A percentile compares a stretch with the other conserved stretches of the same genome.
These are phyloP conservation scores for Podospora tetraspora DNA, from an alignment of 495 filamentous ascomycete genomes.

Conservation along the genomic window DNA sequence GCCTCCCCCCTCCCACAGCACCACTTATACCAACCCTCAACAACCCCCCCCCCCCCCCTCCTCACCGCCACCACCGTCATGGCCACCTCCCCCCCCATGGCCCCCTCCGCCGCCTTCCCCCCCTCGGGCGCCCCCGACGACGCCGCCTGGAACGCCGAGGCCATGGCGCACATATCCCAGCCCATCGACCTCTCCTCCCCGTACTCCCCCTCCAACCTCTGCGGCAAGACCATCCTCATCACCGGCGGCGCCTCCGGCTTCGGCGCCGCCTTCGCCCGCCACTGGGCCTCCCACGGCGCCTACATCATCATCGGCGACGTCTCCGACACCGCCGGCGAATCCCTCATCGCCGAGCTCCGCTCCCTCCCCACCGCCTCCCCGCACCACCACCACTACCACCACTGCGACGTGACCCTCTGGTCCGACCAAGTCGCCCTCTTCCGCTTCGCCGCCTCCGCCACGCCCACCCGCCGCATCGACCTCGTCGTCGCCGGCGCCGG, in stretches of 20 bases:
- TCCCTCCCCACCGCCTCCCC: conserved; percentile 25
- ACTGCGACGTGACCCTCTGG: conserved; percentile 53
- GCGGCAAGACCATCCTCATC: conserved; percentile 45
- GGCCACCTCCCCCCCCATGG: conserved; percentile 1
- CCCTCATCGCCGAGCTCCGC: conserved; percentile 35
- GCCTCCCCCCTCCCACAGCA: neutral
- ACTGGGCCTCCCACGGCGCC: conserved; percentile 38
- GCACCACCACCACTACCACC: conserved; percentile 43
- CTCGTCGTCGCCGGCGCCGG: conserved; percentile 66
- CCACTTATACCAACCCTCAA: neutral
- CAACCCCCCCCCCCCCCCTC: neutral
- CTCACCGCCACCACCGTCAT: conserved; percentile 1
- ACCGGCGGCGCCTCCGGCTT: conserved; percentile 50
- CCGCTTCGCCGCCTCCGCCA: conserved; percentile 44
- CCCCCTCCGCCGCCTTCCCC: neutral
- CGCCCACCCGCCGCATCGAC: conserved; percentile 53
- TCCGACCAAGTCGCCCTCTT: conserved; percentile 58
- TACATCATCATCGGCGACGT: conserved; percentile 47
- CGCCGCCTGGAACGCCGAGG: conserved; percentile 18
- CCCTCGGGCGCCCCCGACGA: conserved; percentile 7
- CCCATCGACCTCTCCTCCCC: conserved; percentile 35
- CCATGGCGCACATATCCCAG: conserved; percentile 26
- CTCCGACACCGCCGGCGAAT: conserved; percentile 32
- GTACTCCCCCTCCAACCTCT: conserved; percentile 36
- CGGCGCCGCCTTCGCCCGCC: conserved; percentile 46